Evolutionary conservation across 2,329 filamentous ascomycete species (phyloP), one percentile per base, ranked within the genome.

Genomic region (Rhinocladiella mackenziei): DNA sequence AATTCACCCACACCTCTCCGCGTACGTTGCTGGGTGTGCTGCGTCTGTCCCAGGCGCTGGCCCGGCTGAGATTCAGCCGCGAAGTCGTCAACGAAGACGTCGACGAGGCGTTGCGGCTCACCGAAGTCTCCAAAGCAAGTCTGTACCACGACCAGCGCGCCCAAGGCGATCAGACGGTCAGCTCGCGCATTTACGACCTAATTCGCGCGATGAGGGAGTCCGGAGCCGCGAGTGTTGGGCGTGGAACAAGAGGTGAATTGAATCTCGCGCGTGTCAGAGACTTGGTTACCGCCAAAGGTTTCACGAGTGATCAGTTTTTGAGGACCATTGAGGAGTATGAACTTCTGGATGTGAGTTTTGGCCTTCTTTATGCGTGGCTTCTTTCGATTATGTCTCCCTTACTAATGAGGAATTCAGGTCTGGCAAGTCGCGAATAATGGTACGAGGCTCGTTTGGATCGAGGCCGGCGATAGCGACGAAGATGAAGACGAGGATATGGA

Each of bases 121-220:
- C 94, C 37, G 91, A 97, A 65, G 88, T 94, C 45, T 92, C 86
- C 67, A 97, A 97, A 70, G 86, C 94, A 49, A 91, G 83, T 55
- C 71, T 98, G 59, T 85, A 91, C 60, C 78, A 82, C 22, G 87
- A 94, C 52, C 60, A 68, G 49, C 65, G 73, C 36, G 70, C 74
- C 39, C 72, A 80, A 37, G 77, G 82, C 45, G 83, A 86, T 56
- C 79, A 85, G 57, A 94, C 86, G 39, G 82, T 88, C 19, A 89
- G 80, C 67, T 89, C 82, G 65, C 87, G 86, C 66, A 97, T 98
- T 59, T 97, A 94, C 70, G 92, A 94, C 65, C 79, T 98, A 54
- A 87, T 98, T 68, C 86, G 91, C 63, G 80, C 79, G 4, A 83
- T 97, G 69, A 83, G 87, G 33, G 89, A 94, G 59, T 83, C 81